A percentile compares a stretch with the other conserved stretches of the same genome.
phyloP scores from a whole-genome alignment of 441 rosid genomes.

The Syzygium syzygioides region DNA sequence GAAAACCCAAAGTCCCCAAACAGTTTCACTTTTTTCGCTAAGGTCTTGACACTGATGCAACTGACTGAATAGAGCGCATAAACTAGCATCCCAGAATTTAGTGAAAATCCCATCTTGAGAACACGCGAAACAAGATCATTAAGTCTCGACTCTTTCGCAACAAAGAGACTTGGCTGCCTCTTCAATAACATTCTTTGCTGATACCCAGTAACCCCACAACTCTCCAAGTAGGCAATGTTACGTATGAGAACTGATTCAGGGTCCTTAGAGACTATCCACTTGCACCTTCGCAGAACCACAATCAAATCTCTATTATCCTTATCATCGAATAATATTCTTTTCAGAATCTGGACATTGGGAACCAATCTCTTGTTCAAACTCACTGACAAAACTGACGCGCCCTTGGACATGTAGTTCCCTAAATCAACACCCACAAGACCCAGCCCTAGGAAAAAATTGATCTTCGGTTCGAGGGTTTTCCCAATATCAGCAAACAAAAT shows the following conservation, averaged over 20 bases:
- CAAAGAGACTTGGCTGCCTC: slow-evolving; percentile 30
- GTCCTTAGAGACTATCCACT: slow-evolving; percentile 9
- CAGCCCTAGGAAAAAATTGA: slow-evolving; percentile 21
- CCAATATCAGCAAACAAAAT: slow-evolving; percentile 17
- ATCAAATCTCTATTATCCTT: slow-evolving; percentile 18
- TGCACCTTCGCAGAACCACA: slow-evolving; percentile 14
- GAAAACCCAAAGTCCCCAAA: slow-evolving; percentile 26
- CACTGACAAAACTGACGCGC: slow-evolving; percentile 6
- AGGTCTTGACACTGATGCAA: slow-evolving; percentile 18
- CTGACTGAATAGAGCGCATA: slow-evolving; percentile 19
- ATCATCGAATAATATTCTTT: slow-evolving; percentile 17
- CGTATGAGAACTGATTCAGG: slow-evolving; percentile 8
- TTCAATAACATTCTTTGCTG: slow-evolving; percentile 24
- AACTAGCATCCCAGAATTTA: slow-evolving; percentile 34
- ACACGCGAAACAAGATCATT: slow-evolving; percentile 7
- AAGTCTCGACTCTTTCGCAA: slow-evolving; percentile 8
- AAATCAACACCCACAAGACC: slow-evolving; percentile 25
- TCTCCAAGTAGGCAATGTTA: slow-evolving; percentile 21
- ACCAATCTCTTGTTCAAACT: slow-evolving; percentile 28
- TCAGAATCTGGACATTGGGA: slow-evolving; percentile 23
- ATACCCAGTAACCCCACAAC: slow-evolving; percentile 34
- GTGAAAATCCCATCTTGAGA: slow-evolving; percentile 27
- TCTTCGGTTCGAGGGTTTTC: slow-evolving; percentile 23
- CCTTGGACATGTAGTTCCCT: slow-evolving; percentile 19
- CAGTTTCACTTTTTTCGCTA: slow-evolving; percentile 20